Evolutionary conservation across 768 basidiomycete genomes (phyloP).

Genomic region (Boletus pseudo-olivaceus): DNA sequence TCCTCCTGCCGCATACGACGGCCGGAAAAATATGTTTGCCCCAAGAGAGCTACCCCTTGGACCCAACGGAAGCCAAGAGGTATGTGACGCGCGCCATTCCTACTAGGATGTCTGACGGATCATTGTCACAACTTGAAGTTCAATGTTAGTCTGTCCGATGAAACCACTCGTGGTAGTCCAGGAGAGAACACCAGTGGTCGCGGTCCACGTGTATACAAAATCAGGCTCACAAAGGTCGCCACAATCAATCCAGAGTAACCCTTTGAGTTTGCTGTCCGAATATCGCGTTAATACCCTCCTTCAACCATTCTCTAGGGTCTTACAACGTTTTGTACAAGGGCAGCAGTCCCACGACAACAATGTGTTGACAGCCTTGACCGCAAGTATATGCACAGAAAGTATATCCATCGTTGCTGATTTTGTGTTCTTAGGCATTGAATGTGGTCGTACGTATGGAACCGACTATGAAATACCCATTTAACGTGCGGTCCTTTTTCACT

Average conservation of each 20-base stretch:
- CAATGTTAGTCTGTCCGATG: constrained; percentile 50
- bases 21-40: constrained; percentile 74
- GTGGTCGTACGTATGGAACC: constrained; percentile 77
- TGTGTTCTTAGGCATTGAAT: constrained; percentile 54
- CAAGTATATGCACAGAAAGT: constrained; percentile 22
- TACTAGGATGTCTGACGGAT: neutral
- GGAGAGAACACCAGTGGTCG: constrained; percentile 32
- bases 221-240: constrained; percentile 56
- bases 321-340: constrained; percentile 61
- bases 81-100: constrained; percentile 21
- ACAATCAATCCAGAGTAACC: constrained; percentile 55
- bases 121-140: constrained; percentile 43
- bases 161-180: constrained; percentile 31
- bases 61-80: constrained; percentile 48
- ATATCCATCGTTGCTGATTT: neutral
- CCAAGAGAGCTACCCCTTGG: constrained; percentile 59
- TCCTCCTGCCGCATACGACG: constrained; percentile 73
- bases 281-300: constrained; percentile 4
- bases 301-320: constrained; percentile 41
- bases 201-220: constrained; percentile 64
- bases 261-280: constrained; percentile 18
- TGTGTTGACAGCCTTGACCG: constrained; percentile 66
- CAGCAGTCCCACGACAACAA: constrained; percentile 64
- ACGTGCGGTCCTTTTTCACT: constrained; percentile 73
- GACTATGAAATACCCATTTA: constrained; percentile 62